A percentile compares a stretch with the other conserved stretches of the same genome.
These are phyloP conservation scores for Pontederia crassipes DNA, from an alignment of 176 grass and related monocot species.

Conservation along the genomic window DNA sequence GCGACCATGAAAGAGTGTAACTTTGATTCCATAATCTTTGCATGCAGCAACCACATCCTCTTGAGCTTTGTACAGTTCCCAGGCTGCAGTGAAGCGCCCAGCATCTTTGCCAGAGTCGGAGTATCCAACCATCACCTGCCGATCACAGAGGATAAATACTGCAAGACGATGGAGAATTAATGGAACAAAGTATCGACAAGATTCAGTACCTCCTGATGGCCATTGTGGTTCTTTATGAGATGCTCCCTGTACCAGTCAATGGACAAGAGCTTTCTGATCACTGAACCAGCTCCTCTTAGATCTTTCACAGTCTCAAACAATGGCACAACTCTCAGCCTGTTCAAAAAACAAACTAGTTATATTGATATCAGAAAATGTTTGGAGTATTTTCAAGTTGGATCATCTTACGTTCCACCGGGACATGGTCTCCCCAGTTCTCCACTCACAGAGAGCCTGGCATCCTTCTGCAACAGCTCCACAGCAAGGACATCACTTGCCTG, in stretches of 20 bases:
- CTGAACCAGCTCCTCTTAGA: slow-evolving; percentile 68
- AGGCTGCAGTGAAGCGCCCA: slow-evolving; percentile 75
- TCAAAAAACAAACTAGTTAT: not conserved
- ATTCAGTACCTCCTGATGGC: slow-evolving; percentile 68
- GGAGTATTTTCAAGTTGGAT: not conserved
- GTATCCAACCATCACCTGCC: slow-evolving; percentile 95
- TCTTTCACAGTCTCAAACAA: slow-evolving; percentile 97
- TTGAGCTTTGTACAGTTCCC: slow-evolving; percentile 94
- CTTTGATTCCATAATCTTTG: slow-evolving; percentile 82
- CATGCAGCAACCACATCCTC: slow-evolving; percentile 69
- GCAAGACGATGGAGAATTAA: not conserved
- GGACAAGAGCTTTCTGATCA: slow-evolving; percentile 74
- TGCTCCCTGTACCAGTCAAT: slow-evolving; percentile 91
- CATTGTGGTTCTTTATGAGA: slow-evolving; percentile 77
- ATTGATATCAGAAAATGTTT: not conserved
- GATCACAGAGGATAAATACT: not conserved
- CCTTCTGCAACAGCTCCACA: slow-evolving; percentile 89
- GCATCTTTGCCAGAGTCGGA: slow-evolving; percentile 97
- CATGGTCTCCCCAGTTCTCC: slow-evolving; percentile 75
- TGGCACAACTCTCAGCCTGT: slow-evolving; percentile 88
- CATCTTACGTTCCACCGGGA: slow-evolving; percentile 92
- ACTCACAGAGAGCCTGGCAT: slow-evolving; percentile 65
- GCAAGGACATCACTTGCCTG: slow-evolving; percentile 92
- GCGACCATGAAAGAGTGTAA: slow-evolving; percentile 91
- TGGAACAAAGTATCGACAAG: not conserved